Conservation (phyloP, 78 protist species). For the Cyanophora paradoxa region DNA sequence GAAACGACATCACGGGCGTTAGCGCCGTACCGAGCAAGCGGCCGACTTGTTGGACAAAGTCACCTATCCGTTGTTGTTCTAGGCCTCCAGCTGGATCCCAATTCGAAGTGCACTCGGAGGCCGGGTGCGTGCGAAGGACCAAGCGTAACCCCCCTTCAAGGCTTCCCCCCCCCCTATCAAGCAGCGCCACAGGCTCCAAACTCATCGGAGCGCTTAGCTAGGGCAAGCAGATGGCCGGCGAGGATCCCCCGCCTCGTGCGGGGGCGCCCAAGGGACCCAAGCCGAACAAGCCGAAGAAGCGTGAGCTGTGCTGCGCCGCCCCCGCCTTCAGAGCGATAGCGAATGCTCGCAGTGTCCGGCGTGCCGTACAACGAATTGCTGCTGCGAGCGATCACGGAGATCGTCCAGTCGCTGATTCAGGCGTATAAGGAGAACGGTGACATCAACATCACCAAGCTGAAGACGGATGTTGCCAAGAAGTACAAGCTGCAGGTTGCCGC, state of each 20-base stretch:
- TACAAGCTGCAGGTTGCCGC: background rate
- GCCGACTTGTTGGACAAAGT: too few species aligned
- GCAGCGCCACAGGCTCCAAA: too few species aligned
- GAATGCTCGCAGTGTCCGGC: background rate
- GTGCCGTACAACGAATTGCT: background rate
- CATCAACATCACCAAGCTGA: background rate
- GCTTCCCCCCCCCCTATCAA: too few species aligned
- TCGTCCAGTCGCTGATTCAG: background rate
- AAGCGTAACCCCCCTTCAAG: too few species aligned
- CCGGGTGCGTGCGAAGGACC: too few species aligned
- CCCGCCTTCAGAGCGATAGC: background rate
- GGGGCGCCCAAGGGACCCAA: background rate
- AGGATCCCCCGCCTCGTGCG: background rate
- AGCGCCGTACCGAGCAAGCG: too few species aligned
- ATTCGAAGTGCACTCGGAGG: too few species aligned
- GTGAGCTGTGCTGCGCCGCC: background rate
- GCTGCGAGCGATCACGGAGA: constrained; percentile 7
- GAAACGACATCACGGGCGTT: too few species aligned
- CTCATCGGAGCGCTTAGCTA: too few species aligned
- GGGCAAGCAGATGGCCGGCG: too few species aligned
- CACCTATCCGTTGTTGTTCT: too few species aligned
- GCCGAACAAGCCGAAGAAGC: background rate
- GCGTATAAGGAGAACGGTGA: background rate
- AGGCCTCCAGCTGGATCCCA: too few species aligned
- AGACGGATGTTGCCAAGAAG: background rate